Base-by-base conservation (phyloP, 192 early-diverging fungal genomes). In the Linnemannia hyalina region DNA sequence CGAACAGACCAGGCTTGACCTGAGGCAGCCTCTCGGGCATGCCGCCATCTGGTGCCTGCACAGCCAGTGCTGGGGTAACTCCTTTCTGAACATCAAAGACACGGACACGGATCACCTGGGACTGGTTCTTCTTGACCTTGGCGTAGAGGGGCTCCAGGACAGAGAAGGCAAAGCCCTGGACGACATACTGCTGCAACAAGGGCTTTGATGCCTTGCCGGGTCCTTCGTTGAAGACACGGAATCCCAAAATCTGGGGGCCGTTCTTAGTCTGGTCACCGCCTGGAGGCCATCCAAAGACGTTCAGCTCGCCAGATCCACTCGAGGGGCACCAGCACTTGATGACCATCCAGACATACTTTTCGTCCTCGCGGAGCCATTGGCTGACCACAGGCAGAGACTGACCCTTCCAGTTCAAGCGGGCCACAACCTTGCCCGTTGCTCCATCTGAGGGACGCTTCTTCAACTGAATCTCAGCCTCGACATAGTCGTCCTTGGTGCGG, bases 201-300 rank as follows among this genome's bases (percentile, higher is more conserved):
- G 84, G 84, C 72, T 81, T 86, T 36, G 84, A 79, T 7, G 70
- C 74, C 6, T 72, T 75, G 40, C 84, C 84, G 47, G 84, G 77
- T 23, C 84, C 84, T 1, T 86, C 84, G 49, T 86, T 86, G 20
- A 74, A 32, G 60, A 86, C 79, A 71, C 77, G 77, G 84, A 78
- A 81, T 63, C 75, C 73, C 71, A 86, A 11, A 71, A 79, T 81
- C 26, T 86, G 84, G 26, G 84, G 84, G 11, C 84, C 84, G 68
- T 81, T 86, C 84, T 86, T 86, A 72, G 84, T 86, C 68, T 86
- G 84, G 47, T 86, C 84, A 68, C 84, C 84, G 11, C 84, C 84
- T 63, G 84, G 84, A 22, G 84, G 84, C 84, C 84, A 86, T 68
- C 84, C 84, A 86, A 86, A 86, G 84, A 86, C 74, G 42, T 70